These are phyloP conservation scores for Cymbopogon flexuosus DNA, from an alignment of 202 grass and related monocot genomes.

Conservation along the genomic window DNA sequence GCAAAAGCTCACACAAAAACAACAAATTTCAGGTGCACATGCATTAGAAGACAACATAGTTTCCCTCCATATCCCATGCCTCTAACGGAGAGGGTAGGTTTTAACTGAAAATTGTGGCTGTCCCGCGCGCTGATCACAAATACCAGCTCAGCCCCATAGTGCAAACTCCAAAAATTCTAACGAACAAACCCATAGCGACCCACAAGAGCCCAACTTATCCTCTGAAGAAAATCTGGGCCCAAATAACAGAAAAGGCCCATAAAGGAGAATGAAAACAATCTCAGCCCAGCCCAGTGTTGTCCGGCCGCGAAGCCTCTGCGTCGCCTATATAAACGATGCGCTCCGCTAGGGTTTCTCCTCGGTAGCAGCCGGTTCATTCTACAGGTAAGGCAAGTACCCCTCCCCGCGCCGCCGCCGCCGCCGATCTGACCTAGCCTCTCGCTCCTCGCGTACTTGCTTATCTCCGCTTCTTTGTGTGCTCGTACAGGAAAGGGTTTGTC, in stretches of 20 bases:
- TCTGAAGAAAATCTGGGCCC: neutral
- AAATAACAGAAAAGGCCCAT: neutral
- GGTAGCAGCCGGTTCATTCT: slow-evolving; percentile 37
- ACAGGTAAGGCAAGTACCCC: slow-evolving; percentile 28
- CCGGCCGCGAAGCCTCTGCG: neutral
- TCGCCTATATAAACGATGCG: neutral
- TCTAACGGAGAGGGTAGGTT: no score
- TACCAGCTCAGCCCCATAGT: no score
- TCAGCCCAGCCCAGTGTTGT: neutral
- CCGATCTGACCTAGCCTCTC: slow-evolving; percentile 35
- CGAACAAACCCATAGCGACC: neutral
- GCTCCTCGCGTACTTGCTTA: neutral
- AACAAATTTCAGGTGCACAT: no score
- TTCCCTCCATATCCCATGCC: no score
- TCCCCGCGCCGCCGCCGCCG: neutral
- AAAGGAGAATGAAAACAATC: neutral
- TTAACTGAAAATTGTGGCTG: no score
- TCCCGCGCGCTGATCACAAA: no score
- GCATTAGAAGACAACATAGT: no score
- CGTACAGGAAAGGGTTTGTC: slow-evolving; percentile 38
- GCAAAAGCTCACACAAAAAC: no score
- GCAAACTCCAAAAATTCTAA: neutral
- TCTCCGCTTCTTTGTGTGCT: neutral
- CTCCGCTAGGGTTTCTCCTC: slow-evolving; percentile 36
- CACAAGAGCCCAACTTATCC: neutral